Base-by-base conservation (phyloP, 2,329 filamentous ascomycete species). In the Chrysoporthe cubensis region DNA sequence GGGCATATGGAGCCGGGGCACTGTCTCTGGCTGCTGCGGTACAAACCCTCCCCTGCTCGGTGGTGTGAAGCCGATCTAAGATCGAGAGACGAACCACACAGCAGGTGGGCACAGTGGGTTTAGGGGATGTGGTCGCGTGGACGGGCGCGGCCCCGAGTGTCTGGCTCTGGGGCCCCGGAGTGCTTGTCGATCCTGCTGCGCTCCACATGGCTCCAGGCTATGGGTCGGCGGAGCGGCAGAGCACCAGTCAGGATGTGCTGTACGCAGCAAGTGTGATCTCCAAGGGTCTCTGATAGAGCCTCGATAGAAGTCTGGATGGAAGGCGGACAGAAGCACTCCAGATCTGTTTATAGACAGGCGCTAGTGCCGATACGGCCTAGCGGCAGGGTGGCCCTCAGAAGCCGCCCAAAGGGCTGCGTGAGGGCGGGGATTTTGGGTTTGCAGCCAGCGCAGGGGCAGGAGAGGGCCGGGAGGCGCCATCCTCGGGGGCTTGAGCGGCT, bases 361-460 rank as follows among this genome's bases (percentile, higher is more conserved):
- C 59, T 61, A 61, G 21, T 21, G 14, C 42, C 8, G 14, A 46
- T 46, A 11, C 14, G 26, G 59, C 43, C 54, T 57, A 57, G 26
- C 26, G 26, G 26, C 26, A 26, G 26, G 54, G 21, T 21, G 8
- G 34, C 6, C 26, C 5, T 16, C 57, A 44, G 37, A 43, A n/a
- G 40, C 37, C 37, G n/a, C 59, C 37, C 59, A 32, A 26, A 26
- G 26, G 26, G 26, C 14, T 37, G 11, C 2, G 42, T 13, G 37
- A 13, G 57, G 59, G 43, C 16, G 43, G 43, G 42, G 14, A 43
- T 46, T 61, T 60, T 61, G 59, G 32, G 40, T 46, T 61, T 34
- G 59, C 59, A 46, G 59, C 59, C 59, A 61, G 59, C 59, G 59
- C 59, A 61, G 59, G 59, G 59, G 59, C 59, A 26, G 26, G 26